Evolutionary conservation across 805 yeast genomes (phyloP), one percentile per base, ranked within the genome.

Genomic region (Candida mattraensis): DNA sequence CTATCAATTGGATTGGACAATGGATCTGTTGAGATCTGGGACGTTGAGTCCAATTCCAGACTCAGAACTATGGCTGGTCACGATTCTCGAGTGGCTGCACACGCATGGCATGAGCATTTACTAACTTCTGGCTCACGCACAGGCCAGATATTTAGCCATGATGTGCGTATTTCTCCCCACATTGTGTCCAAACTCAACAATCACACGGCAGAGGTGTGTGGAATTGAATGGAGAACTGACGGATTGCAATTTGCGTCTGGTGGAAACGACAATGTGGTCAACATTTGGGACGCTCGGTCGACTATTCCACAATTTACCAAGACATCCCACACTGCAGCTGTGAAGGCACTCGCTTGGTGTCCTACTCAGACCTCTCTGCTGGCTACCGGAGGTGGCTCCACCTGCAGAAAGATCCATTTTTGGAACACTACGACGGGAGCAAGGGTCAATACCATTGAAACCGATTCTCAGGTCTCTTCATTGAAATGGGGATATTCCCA

Each of bases 351-450:
- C 31, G 80, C 91, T 7, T 91, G 97, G 96, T 84, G 95, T 56
- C 98, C 98, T 2, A 83, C 83, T 58, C 91, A 87, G 50, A 66
- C 66, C 19, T 82, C 84, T 42, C 62, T 89, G 35, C 69, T 91
- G 34, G 97, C 97, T n/a, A 83, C 96, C 3, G 99, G 98, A 5
- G 99, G 99, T 34, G 99, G 99, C 11, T 83, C 95, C 9, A 75
- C 85, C 20, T 97, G 93, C 62, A 83, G 80, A 56, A 76, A 81
- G 30, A 85, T 91, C 40, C 91, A 91, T 62, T 87, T 93, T 63
- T 93, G 98, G 98, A 93, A 93, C 61, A 78, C 96, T 3, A 76
- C 86, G 13, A 86, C 94, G 0, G 99, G 98, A 1, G 78, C 89
- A 2, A 68, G 95, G 42, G 78, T 86, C 22, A 87, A 88, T 47